Evolutionary conservation across 2,329 filamentous ascomycete genomes (phyloP).

Genomic region (Aspergillus sp.): DNA sequence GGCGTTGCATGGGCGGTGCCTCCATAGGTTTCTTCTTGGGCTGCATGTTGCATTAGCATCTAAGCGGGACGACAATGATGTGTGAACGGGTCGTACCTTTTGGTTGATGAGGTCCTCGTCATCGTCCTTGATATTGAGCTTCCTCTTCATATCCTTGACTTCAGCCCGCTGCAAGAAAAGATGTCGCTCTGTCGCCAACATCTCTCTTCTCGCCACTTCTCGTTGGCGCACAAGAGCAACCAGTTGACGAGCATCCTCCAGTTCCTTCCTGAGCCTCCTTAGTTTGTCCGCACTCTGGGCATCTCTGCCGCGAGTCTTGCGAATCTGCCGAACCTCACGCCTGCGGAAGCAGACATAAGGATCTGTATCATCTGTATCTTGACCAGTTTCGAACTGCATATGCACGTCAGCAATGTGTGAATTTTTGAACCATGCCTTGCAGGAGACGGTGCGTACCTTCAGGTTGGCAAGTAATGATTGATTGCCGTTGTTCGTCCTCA

Average conservation of each 20-base stretch:
- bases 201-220: conserved; percentile 75
- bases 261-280: conserved; percentile 83
- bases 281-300: conserved; percentile 93
- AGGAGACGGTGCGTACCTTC: conserved; percentile 53
- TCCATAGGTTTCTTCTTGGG: conserved; percentile 71
- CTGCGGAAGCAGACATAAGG: conserved; percentile 98
- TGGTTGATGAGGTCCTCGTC: conserved; percentile 95
- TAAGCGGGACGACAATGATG: conserved; percentile 28
- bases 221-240: conserved; percentile 75
- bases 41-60: conserved; percentile 49
- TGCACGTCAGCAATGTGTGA: conserved; percentile 17
- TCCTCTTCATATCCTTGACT: conserved; percentile 85
- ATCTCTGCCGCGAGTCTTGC: conserved; percentile 92
- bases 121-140: conserved; percentile 83
- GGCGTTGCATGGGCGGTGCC: conserved; percentile 59
- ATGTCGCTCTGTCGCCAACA: conserved; percentile 70
- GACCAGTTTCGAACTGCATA: conserved; percentile 76
- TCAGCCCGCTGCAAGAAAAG: conserved; percentile 80
- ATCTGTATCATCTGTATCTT: conserved; percentile 92
- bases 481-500: conserved; percentile 66
- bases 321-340: conserved; percentile 87
- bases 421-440: not conserved
- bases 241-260: conserved; percentile 83
- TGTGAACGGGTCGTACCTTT: conserved; percentile 61
- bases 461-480: conserved; percentile 72